phyloP scores from a whole-genome alignment of 2,329 filamentous ascomycete species.

The Madurella mycetomatis region DNA sequence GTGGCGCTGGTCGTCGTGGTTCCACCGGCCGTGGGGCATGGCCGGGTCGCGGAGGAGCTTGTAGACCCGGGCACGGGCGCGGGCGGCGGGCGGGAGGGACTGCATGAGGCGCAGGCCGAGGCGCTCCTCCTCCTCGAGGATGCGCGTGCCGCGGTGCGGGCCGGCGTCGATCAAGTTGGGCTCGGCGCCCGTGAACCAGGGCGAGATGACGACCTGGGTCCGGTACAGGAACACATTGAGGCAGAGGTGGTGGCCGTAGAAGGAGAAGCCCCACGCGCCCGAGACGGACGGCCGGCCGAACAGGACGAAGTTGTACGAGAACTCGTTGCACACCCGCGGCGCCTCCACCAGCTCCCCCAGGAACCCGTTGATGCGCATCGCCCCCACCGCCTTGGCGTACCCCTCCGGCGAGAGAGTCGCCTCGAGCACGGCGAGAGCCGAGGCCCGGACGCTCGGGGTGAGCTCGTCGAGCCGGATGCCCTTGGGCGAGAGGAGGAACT shows the following conservation, averaged over 20 bases:
- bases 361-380: slow-evolving; percentile 73
- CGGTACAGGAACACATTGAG: slow-evolving; percentile 65
- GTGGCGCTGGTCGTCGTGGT: slow-evolving; percentile 75
- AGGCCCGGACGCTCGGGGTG: slow-evolving; percentile 36
- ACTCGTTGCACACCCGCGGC: slow-evolving; percentile 64
- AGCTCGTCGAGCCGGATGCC: slow-evolving; percentile 66
- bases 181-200: slow-evolving; percentile 77
- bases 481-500: slow-evolving; percentile 65
- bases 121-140: slow-evolving; percentile 60
- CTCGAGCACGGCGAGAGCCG: slow-evolving; percentile 53
- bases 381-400: slow-evolving; percentile 63
- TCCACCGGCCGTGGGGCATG: slow-evolving; percentile 69
- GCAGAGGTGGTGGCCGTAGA: slow-evolving; percentile 77
- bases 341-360: slow-evolving; percentile 63
- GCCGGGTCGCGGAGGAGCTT: slow-evolving; percentile 56
- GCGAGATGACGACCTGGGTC: slow-evolving; percentile 62
- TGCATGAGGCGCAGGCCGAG: slow-evolving; percentile 69
- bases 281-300: slow-evolving; percentile 59
- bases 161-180: slow-evolving; percentile 69
- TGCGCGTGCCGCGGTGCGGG: slow-evolving; percentile 57
- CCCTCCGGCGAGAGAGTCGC: slow-evolving; percentile 63
- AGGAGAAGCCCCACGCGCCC: slow-evolving; percentile 64
- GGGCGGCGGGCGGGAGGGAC: slow-evolving; percentile 43
- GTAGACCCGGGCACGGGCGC: slow-evolving; percentile 53
- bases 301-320: slow-evolving; percentile 70